Evolutionary conservation across 1,284 basidiomycete genomes (phyloP).

Genomic region (Phylloboletellus chloephorus): DNA sequence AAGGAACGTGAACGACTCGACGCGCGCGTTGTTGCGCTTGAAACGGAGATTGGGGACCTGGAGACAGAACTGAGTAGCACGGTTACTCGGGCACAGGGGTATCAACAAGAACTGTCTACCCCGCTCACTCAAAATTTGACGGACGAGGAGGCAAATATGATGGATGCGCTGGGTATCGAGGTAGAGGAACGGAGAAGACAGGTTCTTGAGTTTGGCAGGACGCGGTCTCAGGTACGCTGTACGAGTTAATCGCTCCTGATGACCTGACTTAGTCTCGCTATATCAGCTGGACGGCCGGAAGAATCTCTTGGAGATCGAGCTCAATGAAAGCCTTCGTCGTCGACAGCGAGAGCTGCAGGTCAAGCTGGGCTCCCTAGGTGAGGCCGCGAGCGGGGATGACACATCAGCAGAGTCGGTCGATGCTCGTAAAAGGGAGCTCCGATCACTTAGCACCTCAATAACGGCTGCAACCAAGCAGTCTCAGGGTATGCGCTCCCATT

Average conservation of each 20-base stretch:
- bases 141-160: slow-evolving; percentile 62
- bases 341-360: slow-evolving; percentile 71
- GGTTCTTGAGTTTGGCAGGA: slow-evolving; percentile 64
- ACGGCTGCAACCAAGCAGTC: slow-evolving; percentile 56
- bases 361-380: slow-evolving; percentile 73
- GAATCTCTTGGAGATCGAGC: slow-evolving; percentile 85
- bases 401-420: slow-evolving; percentile 64
- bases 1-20: slow-evolving; percentile 70
- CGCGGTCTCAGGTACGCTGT: slow-evolving; percentile 63
- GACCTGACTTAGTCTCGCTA: slow-evolving; percentile 3
- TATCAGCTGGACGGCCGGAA: slow-evolving; percentile 71
- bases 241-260: neutral
- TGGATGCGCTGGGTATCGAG: slow-evolving; percentile 71
- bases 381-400: slow-evolving; percentile 55
- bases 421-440: slow-evolving; percentile 63
- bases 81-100: slow-evolving; percentile 56
- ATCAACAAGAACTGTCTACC: slow-evolving; percentile 68
- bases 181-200: slow-evolving; percentile 71
- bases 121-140: slow-evolving; percentile 75
- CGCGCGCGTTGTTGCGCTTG: slow-evolving; percentile 60
- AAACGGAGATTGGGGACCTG: slow-evolving; percentile 66
- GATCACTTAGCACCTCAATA: slow-evolving; percentile 61
- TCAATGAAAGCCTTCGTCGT: slow-evolving; percentile 83
- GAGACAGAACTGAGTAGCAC: slow-evolving; percentile 64
- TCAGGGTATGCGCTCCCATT: slow-evolving; percentile 46